Conservation (phyloP, 2,329 filamentous ascomycete species). For the Trichothecium sympodiale region DNA sequence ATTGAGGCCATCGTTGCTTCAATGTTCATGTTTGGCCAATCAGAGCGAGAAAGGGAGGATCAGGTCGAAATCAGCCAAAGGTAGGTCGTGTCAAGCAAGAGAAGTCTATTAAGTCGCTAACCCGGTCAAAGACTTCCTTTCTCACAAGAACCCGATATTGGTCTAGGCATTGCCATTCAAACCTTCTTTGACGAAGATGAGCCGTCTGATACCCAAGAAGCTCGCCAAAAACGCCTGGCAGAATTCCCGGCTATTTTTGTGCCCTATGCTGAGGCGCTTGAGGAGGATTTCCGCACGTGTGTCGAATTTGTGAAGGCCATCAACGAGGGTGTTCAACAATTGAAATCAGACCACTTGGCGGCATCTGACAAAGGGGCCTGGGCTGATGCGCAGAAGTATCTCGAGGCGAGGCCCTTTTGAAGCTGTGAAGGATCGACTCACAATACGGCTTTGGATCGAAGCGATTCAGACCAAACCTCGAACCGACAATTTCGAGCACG, state of each 20-base stretch:
- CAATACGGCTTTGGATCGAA: too few species aligned
- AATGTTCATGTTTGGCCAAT: conserved; percentile 73
- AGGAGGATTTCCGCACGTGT: conserved; percentile 47
- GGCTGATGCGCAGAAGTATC: conserved; percentile 43
- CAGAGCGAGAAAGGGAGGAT: conserved; percentile 57
- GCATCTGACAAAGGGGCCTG: conserved; percentile 37
- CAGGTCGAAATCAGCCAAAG: conserved; percentile 58
- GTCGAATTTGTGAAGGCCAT: conserved; percentile 49
- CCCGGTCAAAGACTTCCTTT: conserved; percentile 47
- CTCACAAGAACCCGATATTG: conserved; percentile 58
- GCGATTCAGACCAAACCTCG: too few species aligned
- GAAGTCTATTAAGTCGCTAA: conserved; percentile 10
- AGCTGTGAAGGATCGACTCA: too few species aligned
- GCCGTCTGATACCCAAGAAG: conserved; percentile 39
- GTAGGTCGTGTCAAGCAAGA: conserved; percentile 34
- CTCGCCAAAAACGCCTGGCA: conserved; percentile 31
- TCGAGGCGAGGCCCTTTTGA: conserved; percentile 17
- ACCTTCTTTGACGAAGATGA: conserved; percentile 67
- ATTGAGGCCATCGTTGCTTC: conserved; percentile 72
- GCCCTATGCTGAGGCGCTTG: conserved; percentile 46
- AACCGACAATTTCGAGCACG: too few species aligned
- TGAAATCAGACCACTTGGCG: conserved; percentile 36
- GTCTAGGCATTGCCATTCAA: conserved; percentile 68
- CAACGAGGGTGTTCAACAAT: conserved; percentile 42
- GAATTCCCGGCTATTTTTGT: conserved; percentile 42